Percentiles rank a stretch among this genome's conserved stretches.
Evolutionary conservation across 352 stramenopile genomes (phyloP).

Genomic region (Pythium scleroteichum): DNA sequence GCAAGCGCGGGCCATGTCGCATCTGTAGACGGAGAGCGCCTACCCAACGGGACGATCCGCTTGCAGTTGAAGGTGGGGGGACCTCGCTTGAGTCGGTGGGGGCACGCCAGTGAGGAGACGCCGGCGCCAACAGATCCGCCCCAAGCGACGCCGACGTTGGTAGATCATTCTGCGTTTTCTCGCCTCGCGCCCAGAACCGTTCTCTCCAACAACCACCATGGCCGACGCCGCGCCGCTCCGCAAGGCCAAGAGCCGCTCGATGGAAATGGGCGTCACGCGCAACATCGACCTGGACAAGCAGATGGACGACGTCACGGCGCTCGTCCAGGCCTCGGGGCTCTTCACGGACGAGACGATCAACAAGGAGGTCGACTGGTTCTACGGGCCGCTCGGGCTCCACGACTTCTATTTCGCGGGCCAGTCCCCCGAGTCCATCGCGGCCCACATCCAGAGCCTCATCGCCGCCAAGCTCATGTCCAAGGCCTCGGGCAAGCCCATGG

Average conservation of each 20-base stretch:
- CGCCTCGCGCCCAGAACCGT: not conserved
- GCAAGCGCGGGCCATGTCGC: conserved; percentile 9
- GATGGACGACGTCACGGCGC: conserved; percentile 68
- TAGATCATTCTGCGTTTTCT: conserved; percentile 24
- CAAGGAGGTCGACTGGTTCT: conserved; percentile 83
- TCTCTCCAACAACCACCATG: conserved; percentile 26
- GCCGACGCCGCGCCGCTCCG: conserved; percentile 30
- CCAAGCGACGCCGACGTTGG: conserved; percentile 11
- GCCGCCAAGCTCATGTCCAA: conserved; percentile 84
- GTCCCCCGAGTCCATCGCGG: conserved; percentile 58
- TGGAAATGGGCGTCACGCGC: conserved; percentile 57
- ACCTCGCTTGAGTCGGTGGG: not conserved
- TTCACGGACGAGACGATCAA: conserved; percentile 63
- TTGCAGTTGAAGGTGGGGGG: conserved; percentile 25
- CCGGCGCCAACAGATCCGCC: conserved; percentile 1
- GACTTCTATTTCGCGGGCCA: conserved; percentile 85
- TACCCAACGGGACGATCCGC: conserved; percentile 7
- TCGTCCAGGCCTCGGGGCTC: conserved; percentile 54
- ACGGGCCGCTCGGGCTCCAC: conserved; percentile 74
- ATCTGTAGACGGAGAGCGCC: conserved; percentile 26
- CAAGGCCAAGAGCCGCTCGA: conserved; percentile 53
- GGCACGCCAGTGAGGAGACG: no score
- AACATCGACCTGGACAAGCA: conserved; percentile 56
- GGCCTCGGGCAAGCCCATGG: conserved; percentile 66
- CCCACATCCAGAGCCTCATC: conserved; percentile 79